Evolutionary conservation across 257 asterid genomes (phyloP).

Genomic region (Scutellaria barbata): DNA sequence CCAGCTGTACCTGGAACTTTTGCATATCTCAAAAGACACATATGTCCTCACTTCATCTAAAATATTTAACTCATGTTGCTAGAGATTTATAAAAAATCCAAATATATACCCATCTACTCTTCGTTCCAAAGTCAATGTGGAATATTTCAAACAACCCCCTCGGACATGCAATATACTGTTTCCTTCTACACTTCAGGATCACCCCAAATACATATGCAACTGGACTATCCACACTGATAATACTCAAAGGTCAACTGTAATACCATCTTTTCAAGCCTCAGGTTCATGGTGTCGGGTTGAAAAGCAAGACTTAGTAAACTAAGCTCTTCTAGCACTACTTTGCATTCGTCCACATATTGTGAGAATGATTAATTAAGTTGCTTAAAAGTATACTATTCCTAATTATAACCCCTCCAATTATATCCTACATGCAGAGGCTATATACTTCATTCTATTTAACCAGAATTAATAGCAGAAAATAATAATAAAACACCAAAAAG

Average conservation of each 20-base stretch:
- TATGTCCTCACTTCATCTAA: not conserved
- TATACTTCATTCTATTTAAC: slow-evolving; percentile 21
- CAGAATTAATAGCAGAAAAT: slow-evolving; percentile 2
- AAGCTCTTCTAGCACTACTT: not conserved
- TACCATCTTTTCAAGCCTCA: not conserved
- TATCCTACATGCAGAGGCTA: not conserved
- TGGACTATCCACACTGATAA: not conserved
- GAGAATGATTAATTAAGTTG: not conserved
- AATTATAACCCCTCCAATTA: not conserved
- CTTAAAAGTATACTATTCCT: not conserved
- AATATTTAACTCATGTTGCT: not conserved
- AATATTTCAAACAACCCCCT: not conserved
- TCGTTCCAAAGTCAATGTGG: not conserved
- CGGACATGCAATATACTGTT: not conserved
- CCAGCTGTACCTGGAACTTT: too few relatives aligned
- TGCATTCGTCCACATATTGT: not conserved
- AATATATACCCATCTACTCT: not conserved
- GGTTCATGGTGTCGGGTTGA: not conserved
- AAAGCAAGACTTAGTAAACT: not conserved
- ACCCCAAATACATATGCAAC: not conserved
- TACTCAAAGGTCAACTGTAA: not conserved
- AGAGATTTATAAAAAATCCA: not conserved
- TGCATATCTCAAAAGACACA: not conserved
- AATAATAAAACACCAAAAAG: slow-evolving; percentile 4
- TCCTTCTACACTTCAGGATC: not conserved